phyloP scores from a whole-genome alignment of 1,284 basidiomycete genomes.

The Puccinia triticina region DNA sequence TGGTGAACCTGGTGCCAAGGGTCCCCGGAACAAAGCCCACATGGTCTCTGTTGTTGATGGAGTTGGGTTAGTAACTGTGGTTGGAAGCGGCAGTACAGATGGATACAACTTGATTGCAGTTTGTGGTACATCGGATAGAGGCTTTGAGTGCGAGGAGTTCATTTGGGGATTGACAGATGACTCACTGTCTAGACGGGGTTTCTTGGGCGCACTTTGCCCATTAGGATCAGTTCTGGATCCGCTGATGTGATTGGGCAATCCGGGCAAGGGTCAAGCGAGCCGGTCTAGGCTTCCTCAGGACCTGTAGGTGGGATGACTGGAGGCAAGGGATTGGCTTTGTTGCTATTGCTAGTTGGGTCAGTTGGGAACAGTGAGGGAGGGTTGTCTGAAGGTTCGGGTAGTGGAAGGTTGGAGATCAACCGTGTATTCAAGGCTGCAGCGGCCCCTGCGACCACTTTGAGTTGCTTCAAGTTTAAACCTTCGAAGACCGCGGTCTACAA shows the following conservation, averaged over 20 bases:
- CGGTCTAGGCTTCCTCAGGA: background rate
- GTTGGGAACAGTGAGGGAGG: background rate
- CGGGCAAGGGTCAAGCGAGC: background rate
- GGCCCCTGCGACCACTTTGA: slow-evolving; percentile 84
- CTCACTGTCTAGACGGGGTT: slow-evolving; percentile 16
- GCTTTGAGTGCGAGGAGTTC: background rate
- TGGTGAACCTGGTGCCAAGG: slow-evolving; percentile 28
- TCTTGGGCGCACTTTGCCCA: background rate
- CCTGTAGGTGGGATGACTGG: background rate
- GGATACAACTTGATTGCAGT: background rate
- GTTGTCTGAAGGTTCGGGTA: background rate
- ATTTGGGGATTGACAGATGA: slow-evolving; percentile 8
- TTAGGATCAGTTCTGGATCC: background rate
- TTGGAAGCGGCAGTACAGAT: background rate
- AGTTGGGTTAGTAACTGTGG: background rate
- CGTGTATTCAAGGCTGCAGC: slow-evolving; percentile 79
- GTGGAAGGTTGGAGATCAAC: background rate
- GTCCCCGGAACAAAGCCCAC: slow-evolving; percentile 31
- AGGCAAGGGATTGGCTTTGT: background rate
- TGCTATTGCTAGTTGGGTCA: background rate
- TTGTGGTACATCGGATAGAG: background rate
- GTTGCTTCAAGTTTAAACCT: slow-evolving; percentile 87
- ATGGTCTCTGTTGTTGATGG: background rate
- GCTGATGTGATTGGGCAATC: background rate
- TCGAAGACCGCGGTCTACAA: slow-evolving; percentile 78